These are phyloP conservation scores for Candida pseudofarinosa DNA, from an alignment of 805 yeast genomes.

Conservation along the genomic window DNA sequence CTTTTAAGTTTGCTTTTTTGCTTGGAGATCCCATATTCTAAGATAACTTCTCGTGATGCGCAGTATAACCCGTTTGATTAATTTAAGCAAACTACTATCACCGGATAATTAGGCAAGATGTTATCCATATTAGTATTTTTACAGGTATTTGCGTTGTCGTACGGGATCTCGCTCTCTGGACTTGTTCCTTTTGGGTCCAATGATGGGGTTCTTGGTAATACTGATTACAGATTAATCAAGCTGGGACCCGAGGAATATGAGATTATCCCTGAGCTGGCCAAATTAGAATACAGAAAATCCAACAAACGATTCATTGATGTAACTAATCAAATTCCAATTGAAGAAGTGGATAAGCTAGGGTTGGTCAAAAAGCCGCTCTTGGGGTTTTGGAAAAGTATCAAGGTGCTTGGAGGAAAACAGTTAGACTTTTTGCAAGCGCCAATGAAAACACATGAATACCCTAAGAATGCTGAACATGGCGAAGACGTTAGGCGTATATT, in stretches of 20 bases:
- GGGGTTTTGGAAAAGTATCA: constrained; percentile 11
- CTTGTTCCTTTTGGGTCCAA: constrained; percentile 4
- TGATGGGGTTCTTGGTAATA: neutral
- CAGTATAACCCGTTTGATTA: neutral
- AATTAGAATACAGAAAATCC: constrained; percentile 30
- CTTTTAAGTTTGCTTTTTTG: no score
- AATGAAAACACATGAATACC: constrained; percentile 47
- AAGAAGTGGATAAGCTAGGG: constrained; percentile 29
- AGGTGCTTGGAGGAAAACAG: constrained; percentile 24
- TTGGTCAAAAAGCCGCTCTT: constrained; percentile 11
- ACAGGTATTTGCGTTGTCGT: neutral
- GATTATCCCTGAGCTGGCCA: constrained; percentile 34
- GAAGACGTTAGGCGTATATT: constrained; percentile 40
- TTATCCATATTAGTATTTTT: neutral
- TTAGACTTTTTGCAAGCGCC: constrained; percentile 17
- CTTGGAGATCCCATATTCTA: no score
- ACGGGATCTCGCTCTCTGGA: neutral
- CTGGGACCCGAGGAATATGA: constrained; percentile 28
- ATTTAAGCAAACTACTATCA: neutral
- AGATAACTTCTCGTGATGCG: neutral
- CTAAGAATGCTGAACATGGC: constrained; percentile 36
- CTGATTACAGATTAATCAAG: constrained; percentile 27
- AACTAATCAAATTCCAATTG: constrained; percentile 43
- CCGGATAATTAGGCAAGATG: neutral
- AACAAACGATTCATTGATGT: constrained; percentile 63